Conservation (phyloP, 176 grass and related monocot species). For the Typha latifolia region DNA sequence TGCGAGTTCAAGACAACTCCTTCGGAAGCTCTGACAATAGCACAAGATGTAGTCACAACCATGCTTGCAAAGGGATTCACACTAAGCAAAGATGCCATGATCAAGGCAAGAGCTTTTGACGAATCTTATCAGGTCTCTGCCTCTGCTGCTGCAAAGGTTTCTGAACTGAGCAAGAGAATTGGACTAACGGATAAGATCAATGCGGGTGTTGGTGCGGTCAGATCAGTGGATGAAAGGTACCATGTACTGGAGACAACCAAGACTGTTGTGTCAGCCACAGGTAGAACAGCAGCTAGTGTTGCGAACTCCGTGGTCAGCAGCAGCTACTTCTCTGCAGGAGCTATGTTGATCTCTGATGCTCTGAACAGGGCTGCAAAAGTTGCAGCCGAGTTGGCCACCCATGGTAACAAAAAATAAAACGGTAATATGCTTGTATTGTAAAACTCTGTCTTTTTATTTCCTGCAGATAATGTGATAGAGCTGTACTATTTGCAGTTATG, state of each 20-base stretch:
- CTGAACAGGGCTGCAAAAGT: constrained; percentile 54
- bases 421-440: constrained; percentile 1
- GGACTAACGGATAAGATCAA: constrained; percentile 75
- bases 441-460: no score
- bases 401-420: constrained; percentile 49
- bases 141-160: constrained; percentile 50
- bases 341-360: constrained; percentile 75
- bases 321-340: constrained; percentile 88
- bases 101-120: constrained; percentile 82
- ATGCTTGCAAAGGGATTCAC: constrained; percentile 69
- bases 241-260: constrained; percentile 50
- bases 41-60: constrained; percentile 75
- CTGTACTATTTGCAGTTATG: no score
- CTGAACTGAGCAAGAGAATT: constrained; percentile 70
- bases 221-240: constrained; percentile 74
- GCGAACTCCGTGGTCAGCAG: constrained; percentile 59
- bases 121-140: constrained; percentile 63
- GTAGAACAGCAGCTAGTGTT: constrained; percentile 52
- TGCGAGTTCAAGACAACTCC: constrained; percentile 65
- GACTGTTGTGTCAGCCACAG: constrained; percentile 47
- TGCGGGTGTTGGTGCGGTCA: constrained; percentile 54
- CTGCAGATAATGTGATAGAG: no score
- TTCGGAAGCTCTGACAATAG: constrained; percentile 56
- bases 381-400: constrained; percentile 59
- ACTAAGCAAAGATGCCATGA: constrained; percentile 83